phyloP scores from a whole-genome alignment of 148 eudicot species.

The Hydrangea macrophylla region DNA sequence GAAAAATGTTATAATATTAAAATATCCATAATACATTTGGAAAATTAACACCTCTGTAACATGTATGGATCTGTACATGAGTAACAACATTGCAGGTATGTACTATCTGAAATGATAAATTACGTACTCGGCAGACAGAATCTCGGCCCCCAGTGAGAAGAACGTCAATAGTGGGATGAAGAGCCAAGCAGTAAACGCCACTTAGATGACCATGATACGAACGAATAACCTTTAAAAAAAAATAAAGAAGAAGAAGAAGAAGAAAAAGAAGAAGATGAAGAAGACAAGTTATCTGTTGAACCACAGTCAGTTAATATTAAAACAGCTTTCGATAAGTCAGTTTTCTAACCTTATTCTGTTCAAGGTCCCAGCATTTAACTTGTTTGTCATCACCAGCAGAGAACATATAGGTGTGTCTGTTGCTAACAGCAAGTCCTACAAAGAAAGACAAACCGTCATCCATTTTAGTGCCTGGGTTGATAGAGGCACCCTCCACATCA shows the following conservation, averaged over 20 bases:
- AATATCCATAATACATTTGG: not conserved
- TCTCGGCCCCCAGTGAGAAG: constrained; percentile 97
- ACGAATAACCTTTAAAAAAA: constrained; percentile 64
- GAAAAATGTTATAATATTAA: constrained; percentile 13
- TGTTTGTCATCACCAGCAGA: constrained; percentile 99
- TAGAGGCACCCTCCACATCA: not conserved
- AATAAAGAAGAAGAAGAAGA: no score
- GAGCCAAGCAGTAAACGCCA: constrained; percentile 95
- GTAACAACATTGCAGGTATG: not conserved
- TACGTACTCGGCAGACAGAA: constrained; percentile 95
- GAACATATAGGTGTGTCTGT: constrained; percentile 93
- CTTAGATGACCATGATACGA: constrained; percentile 97
- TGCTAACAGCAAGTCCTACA: constrained; percentile 93
- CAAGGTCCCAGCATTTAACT: constrained; percentile 99
- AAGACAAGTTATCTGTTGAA: not conserved
- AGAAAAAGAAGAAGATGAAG: not conserved
- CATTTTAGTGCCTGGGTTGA: not conserved
- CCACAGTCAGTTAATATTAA: not conserved
- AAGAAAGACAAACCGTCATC: constrained; percentile 3
- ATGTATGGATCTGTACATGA: not conserved
- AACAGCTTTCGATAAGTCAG: not conserved
- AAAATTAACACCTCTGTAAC: not conserved
- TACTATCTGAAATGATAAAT: not conserved
- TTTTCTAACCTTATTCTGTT: constrained; percentile 86
- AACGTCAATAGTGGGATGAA: constrained; percentile 95